Evolutionary conservation across 306 rosid genomes (phyloP).

Genomic region (Sphenostylis stenocarpa): DNA sequence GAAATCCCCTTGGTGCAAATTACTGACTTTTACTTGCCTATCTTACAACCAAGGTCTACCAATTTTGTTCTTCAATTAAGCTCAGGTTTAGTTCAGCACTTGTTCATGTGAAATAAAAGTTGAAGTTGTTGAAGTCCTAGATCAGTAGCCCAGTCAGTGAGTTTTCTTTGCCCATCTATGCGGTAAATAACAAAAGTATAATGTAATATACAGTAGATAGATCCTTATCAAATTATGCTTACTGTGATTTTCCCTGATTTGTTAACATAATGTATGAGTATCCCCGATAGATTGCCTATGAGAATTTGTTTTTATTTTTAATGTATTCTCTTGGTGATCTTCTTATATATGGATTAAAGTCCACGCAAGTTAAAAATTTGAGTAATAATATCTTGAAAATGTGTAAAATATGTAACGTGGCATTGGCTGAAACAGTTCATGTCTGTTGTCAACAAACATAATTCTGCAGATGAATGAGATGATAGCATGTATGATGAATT

Average conservation of each 20-base stretch:
- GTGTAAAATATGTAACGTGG: constrained; percentile 15
- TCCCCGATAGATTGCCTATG: neutral
- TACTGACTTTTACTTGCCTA: constrained; percentile 24
- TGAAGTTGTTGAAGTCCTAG: neutral
- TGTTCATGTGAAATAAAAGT: neutral
- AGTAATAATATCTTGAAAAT: neutral
- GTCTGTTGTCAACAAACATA: neutral
- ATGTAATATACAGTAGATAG: neutral
- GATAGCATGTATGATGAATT: constrained; percentile 15
- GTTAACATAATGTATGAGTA: neutral
- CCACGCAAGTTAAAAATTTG: neutral
- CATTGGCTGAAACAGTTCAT: constrained; percentile 26
- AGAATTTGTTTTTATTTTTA: constrained; percentile 13
- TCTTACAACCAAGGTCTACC: neutral
- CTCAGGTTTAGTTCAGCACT: constrained; percentile 6
- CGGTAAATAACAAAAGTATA: neutral
- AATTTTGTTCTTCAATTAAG: neutral
- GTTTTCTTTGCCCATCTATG: neutral
- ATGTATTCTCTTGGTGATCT: constrained; percentile 16
- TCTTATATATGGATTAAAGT: constrained; percentile 12
- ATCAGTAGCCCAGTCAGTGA: neutral
- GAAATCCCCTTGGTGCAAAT: neutral
- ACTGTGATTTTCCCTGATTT: neutral
- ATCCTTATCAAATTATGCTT: constrained; percentile 14
- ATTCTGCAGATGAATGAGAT: constrained; percentile 11